Evolutionary conservation across 306 rosid genomes (phyloP).

Genomic region (Lablab purpureus): DNA sequence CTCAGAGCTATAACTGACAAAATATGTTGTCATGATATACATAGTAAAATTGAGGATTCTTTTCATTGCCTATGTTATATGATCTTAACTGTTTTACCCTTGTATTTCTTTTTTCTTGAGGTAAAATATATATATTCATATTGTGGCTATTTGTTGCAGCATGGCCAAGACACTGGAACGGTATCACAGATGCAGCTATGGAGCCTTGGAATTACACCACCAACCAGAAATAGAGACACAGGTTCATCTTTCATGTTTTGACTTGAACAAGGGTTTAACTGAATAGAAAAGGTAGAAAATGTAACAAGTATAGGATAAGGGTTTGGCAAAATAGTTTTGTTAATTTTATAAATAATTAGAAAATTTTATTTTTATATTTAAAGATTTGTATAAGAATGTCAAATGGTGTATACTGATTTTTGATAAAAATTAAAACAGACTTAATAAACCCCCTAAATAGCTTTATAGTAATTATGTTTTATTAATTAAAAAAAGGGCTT

Average conservation of each 20-base stretch:
- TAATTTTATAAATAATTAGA: too few species aligned
- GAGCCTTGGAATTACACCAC: slow-evolving; percentile 56
- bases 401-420: too few species aligned
- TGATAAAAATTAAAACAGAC: too few species aligned
- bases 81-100: background rate
- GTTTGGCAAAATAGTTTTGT: background rate
- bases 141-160: slow-evolving; percentile 52
- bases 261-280: background rate
- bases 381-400: too few species aligned
- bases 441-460: too few species aligned
- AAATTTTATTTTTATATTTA: too few species aligned
- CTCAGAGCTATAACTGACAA: too few species aligned
- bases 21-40: too few species aligned
- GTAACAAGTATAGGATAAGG: background rate
- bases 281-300: background rate
- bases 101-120: background rate
- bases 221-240: slow-evolving; percentile 65
- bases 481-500: too few species aligned
- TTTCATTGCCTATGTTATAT: background rate
- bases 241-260: slow-evolving; percentile 43
- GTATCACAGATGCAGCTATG: slow-evolving; percentile 71
- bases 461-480: too few species aligned
- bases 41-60: too few species aligned
- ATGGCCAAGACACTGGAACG: slow-evolving; percentile 72
- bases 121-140: background rate